Conservation (phyloP, 2,329 filamentous ascomycete genomes). For the Verticillium longisporum region DNA sequence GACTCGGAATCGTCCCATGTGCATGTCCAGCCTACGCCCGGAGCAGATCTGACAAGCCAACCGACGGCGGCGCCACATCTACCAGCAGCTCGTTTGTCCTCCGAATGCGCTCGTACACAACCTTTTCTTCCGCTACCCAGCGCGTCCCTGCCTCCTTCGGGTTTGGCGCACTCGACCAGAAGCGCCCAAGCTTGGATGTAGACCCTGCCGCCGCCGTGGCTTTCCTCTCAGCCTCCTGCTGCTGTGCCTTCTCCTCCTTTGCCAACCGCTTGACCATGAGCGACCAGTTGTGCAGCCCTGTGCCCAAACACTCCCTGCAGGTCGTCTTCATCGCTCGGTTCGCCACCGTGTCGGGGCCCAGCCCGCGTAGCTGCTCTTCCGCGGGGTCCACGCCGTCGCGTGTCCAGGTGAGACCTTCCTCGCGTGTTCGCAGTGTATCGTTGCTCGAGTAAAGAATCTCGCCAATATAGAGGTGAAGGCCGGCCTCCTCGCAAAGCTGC, state of each 20-base stretch:
- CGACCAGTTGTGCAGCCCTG: slow-evolving; percentile 75
- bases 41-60: slow-evolving; percentile 29
- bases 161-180: slow-evolving; percentile 29
- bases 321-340: slow-evolving; percentile 32
- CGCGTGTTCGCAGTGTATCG: slow-evolving; percentile 34
- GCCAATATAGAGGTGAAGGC: slow-evolving; percentile 81
- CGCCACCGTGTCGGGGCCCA: slow-evolving; percentile 17
- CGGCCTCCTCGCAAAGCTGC: slow-evolving; percentile 77
- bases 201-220: slow-evolving; percentile 2
- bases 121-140: slow-evolving; percentile 48
- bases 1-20: neutral
- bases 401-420: slow-evolving; percentile 82
- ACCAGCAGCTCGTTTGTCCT: slow-evolving; percentile 47
- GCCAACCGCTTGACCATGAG: slow-evolving; percentile 67
- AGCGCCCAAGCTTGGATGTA: slow-evolving; percentile 24
- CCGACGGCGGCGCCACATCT: slow-evolving; percentile 30
- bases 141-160: slow-evolving; percentile 30
- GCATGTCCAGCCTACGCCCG: slow-evolving; percentile 25
- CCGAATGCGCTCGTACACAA: slow-evolving; percentile 44
- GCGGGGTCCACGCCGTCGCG: slow-evolving; percentile 78
- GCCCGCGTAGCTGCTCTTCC: slow-evolving; percentile 55
- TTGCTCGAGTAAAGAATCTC: slow-evolving; percentile 79
- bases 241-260: slow-evolving; percentile 35
- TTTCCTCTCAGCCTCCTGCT: slow-evolving; percentile 19
- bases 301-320: slow-evolving; percentile 70